A percentile compares a stretch with the other conserved stretches of the same genome.
Conservation (phyloP, 352 stramenopile genomes). For the Phytophthora pini region DNA sequence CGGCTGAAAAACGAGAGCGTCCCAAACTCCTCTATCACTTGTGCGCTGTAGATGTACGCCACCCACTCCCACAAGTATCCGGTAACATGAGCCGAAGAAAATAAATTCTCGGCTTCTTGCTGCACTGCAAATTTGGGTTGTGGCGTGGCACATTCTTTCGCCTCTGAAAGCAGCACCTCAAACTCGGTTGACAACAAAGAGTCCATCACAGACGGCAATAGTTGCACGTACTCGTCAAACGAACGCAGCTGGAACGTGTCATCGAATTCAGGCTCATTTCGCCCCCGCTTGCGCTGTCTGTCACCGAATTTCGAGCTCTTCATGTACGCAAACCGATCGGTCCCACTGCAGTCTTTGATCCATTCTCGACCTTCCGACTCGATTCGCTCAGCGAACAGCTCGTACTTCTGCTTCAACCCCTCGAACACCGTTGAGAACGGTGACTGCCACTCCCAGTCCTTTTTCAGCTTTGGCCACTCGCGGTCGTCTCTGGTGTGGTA, state of each 20-base stretch:
- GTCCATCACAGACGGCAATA: conserved; percentile 17
- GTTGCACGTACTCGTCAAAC: conserved; percentile 38
- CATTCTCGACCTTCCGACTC: conserved; percentile 28
- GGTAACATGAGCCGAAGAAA: conserved; percentile 8
- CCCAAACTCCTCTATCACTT: conserved; percentile 55
- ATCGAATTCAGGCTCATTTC: conserved; percentile 27
- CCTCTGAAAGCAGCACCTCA: conserved; percentile 23
- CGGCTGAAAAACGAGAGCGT: conserved; percentile 52
- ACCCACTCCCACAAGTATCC: conserved; percentile 47
- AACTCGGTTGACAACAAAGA: conserved; percentile 26
- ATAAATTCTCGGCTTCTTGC: conserved; percentile 11
- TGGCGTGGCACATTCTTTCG: conserved; percentile 11
- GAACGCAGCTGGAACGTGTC: conserved; percentile 35
- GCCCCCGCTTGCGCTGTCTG: conserved; percentile 25
- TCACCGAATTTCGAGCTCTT: conserved; percentile 37
- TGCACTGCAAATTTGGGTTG: conserved; percentile 10
- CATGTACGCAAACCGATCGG: conserved; percentile 31
- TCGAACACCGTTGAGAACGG: conserved; percentile 41
- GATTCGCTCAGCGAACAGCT: conserved; percentile 38
- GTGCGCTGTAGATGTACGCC: conserved; percentile 44
- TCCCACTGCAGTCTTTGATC: conserved; percentile 8
- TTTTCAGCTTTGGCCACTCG: conserved; percentile 44
- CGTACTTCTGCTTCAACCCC: conserved; percentile 33
- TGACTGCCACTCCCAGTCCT: conserved; percentile 43
- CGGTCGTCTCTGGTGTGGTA: conserved; percentile 30